Evolutionary conservation across 23 red algal species (phyloP), one percentile per base, ranked within the genome.

Genomic region (Chondrus crispus): DNA sequence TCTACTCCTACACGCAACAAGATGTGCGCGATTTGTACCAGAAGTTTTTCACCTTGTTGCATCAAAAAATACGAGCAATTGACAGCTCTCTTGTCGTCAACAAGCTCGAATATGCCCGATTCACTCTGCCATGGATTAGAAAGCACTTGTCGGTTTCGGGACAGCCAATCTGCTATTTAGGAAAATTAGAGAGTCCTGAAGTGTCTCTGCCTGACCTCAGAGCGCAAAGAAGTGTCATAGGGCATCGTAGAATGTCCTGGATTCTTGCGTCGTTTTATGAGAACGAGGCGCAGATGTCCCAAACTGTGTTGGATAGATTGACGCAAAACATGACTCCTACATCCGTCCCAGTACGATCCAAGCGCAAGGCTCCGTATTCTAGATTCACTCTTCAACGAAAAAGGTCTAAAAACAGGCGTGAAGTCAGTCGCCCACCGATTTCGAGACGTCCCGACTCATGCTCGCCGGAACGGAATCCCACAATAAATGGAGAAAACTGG

Each of bases 211-310:
- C 77, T 52, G 77, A 82, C 19, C 77, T 82, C 26, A 49, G 77
- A 5, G 62, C 57, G 57, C 77, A 82, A 82, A 82, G 77, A 62
- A 82, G 62, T 82, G 51, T 49, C 57, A 54, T 54, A 42, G 77
- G 77, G 8, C 62, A 82, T 35, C 77, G 62, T 28, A 49, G 77
- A 18, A 82, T 82, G 77, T 49, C 77, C 4, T 82, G 57, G 26
- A 82, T 82, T 7, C 77, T 82, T 26, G 77, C 77, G 9, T 49
- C 77, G 46, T 82, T 82, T 82, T 82, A 82, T 39, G 77, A 82
- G 50, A 82, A 60, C 45, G 77, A 82, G 32, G 51, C 77, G 2
- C 8, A 40, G 29, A 60, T 82, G 57, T 82, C 77, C 36, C 57
- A n/a, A n/a, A n/a, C n/a, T n/a, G n/a, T n/a, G n/a, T n/a, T n/a